These are phyloP conservation scores for Vigna hirtella DNA, from an alignment of 306 rosid genomes.

Conservation along the genomic window DNA sequence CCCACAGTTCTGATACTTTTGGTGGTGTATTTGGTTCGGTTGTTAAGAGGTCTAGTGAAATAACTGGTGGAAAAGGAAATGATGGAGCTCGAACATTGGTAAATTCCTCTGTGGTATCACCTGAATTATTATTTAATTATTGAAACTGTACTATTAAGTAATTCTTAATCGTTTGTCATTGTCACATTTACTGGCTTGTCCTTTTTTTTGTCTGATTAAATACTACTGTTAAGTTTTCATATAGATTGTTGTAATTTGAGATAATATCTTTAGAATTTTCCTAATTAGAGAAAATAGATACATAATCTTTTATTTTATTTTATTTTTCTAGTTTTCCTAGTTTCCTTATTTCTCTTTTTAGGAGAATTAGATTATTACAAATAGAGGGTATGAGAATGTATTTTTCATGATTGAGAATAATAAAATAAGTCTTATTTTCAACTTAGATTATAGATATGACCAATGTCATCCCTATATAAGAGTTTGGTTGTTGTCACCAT, in stretches of 20 bases:
- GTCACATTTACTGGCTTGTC: conserved; percentile 19
- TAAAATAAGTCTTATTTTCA: too few species aligned
- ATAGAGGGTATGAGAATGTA: too few species aligned
- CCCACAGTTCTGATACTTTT: conserved; percentile 77
- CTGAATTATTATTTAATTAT: conserved; percentile 34
- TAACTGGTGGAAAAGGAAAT: conserved; percentile 57
- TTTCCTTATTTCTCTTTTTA: too few species aligned
- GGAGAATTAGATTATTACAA: too few species aligned
- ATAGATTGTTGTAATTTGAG: too few species aligned
- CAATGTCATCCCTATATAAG: neutral
- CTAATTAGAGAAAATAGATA: too few species aligned
- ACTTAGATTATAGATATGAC: neutral
- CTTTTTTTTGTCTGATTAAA: neutral
- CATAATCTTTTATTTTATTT: too few species aligned
- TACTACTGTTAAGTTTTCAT: neutral
- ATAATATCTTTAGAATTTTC: too few species aligned
- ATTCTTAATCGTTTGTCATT: conserved; percentile 13
- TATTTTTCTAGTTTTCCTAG: too few species aligned
- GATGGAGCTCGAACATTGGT: conserved; percentile 56
- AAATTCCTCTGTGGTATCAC: conserved; percentile 64
- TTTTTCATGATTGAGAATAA: too few species aligned
- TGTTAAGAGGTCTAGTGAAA: conserved; percentile 52
- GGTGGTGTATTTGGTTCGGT: conserved; percentile 59
- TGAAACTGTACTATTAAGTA: conserved; percentile 5
- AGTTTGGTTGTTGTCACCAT: neutral